Evolutionary conservation across 495 filamentous ascomycete genomes (phyloP), one percentile per base, ranked within the genome.

Genomic region (Bombardia bombarda): DNA sequence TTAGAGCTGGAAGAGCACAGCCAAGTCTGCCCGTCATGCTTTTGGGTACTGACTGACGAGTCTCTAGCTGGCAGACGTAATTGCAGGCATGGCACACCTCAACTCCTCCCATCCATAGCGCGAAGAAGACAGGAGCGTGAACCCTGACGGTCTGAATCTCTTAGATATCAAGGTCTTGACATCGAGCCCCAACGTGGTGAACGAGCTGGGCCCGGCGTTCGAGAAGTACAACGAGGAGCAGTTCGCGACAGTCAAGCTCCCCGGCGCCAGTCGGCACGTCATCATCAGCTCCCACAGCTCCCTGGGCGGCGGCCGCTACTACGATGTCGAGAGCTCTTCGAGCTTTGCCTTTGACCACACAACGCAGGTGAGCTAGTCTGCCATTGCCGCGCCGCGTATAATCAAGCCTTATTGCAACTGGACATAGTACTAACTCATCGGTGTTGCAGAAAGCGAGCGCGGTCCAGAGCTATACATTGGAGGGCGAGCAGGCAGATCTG

Each of bases 211-310:
- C 4, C 86, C 88, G 3, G 89, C 92, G 0, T 92, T 96, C 66
- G 75, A 90, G 66, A 85, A 83, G 62, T 96, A 99, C 76, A 97
- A 95, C 56, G 90, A 96, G 62, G 83, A 87, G 63, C 93, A 99
- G 62, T 83, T 96, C 60, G 65, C 79, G 22, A 86, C 86, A 7
- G 80, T 85, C 40, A 95, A 94, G 69, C 77, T 97, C 12, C 92
- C 92, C 4, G 87, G 87, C 9, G 75, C 83, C 42, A 88, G 80
- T 60, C 78, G 92, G 61, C 70, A 74, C 75, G 89, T 95, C 49
- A 75, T 97, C 55, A 69, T 97, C 58, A 95, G 87, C 72, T 68
- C 81, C 49, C 83, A 89, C 61, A 97, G 89, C 62, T 72, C 77
- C 44, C 62, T 97, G 17, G 86, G 80, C 5, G 74, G 75, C 46